These are phyloP conservation scores for Medicago lupulina DNA, from an alignment of 306 rosid species.

Conservation along the genomic window DNA sequence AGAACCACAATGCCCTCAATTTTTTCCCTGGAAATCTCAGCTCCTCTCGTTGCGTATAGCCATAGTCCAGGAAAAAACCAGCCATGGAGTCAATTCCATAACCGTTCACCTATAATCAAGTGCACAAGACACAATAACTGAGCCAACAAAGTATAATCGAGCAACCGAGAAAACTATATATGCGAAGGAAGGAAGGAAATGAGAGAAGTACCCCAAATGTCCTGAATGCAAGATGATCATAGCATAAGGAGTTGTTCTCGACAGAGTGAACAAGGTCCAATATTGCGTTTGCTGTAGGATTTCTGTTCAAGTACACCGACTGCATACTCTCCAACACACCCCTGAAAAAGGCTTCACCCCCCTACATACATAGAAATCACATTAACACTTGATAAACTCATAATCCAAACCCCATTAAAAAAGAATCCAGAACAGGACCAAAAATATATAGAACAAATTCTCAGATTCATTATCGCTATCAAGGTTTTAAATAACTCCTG, in stretches of 20 bases:
- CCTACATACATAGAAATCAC: constrained; percentile 56
- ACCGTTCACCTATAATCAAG: constrained; percentile 68
- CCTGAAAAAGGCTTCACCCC: constrained; percentile 76
- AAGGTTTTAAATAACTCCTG: not conserved
- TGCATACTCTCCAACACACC: constrained; percentile 76
- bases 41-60: constrained; percentile 72
- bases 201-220: constrained; percentile 82
- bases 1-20: constrained; percentile 89
- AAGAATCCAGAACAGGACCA: constrained; percentile 19
- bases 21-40: constrained; percentile 84
- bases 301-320: constrained; percentile 76
- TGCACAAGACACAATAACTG: constrained; percentile 11
- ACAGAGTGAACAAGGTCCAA: constrained; percentile 79
- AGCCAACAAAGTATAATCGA: constrained; percentile 4
- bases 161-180: not conserved
- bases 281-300: constrained; percentile 86
- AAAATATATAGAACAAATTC: not conserved
- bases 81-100: constrained; percentile 91
- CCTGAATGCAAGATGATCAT: constrained; percentile 95
- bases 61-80: constrained; percentile 76
- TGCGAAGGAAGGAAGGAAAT: not conserved
- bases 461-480: not conserved
- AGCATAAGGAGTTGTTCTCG: constrained; percentile 60
- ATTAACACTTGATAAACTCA: not conserved
- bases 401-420: not conserved